Percentiles rank a stretch among this genome's conserved stretches.
These are phyloP conservation scores for Calamus simplicifolius DNA, from an alignment of 176 grass and related monocot species.

Conservation along the genomic window DNA sequence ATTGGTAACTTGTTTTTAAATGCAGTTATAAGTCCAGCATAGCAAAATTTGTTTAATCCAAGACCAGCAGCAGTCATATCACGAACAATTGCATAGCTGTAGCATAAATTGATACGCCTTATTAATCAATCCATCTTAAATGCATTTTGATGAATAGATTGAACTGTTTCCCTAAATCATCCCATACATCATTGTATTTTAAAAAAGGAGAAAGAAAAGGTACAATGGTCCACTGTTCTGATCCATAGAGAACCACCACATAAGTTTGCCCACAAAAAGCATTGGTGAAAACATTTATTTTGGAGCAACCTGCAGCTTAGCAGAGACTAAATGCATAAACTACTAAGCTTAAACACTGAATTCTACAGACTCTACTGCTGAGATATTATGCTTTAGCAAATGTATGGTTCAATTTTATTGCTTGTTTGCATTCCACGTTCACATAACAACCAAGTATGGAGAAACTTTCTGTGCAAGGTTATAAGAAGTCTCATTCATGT, in stretches of 20 bases:
- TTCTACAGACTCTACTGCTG: neutral
- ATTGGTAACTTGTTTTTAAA: slow-evolving; percentile 84
- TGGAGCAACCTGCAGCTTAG: neutral
- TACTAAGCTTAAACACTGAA: neutral
- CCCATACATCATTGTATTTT: slow-evolving; percentile 1
- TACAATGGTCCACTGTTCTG: neutral
- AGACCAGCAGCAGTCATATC: slow-evolving; percentile 98
- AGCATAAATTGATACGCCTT: slow-evolving; percentile 15
- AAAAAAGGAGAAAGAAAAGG: slow-evolving; percentile 4
- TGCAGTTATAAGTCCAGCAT: slow-evolving; percentile 93
- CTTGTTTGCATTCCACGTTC: too few species aligned
- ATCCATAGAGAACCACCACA: too few species aligned
- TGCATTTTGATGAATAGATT: too few species aligned
- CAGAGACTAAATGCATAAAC: neutral
- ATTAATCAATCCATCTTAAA: slow-evolving; percentile 1
- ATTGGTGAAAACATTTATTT: neutral
- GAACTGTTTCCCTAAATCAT: neutral
- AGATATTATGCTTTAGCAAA: slow-evolving; percentile 7
- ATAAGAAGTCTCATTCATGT: neutral
- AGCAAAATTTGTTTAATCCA: slow-evolving; percentile 88
- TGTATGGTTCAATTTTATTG: too few species aligned
- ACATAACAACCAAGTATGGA: too few species aligned
- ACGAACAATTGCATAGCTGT: slow-evolving; percentile 80
- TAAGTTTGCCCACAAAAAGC: too few species aligned
- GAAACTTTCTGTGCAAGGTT: too few species aligned